These are phyloP conservation scores for Scutellaria barbata DNA, from an alignment of 257 asterid species.

Conservation along the genomic window DNA sequence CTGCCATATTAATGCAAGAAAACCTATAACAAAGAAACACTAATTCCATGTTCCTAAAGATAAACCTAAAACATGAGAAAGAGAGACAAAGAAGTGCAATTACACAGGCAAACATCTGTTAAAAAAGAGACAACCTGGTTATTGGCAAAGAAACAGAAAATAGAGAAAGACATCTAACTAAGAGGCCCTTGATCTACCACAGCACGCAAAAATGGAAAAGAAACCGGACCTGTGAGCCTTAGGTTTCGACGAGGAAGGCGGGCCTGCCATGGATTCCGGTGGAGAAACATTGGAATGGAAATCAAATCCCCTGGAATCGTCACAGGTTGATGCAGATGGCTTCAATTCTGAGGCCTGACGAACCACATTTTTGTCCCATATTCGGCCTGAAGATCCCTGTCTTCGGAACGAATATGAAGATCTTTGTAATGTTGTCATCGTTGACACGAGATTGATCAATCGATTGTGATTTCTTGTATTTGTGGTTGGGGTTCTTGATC, in stretches of 20 bases:
- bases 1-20: background rate
- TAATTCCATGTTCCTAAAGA: constrained; percentile 19
- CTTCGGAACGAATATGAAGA: constrained; percentile 70
- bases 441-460: background rate
- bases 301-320: constrained; percentile 35
- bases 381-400: constrained; percentile 81
- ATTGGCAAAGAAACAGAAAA: constrained; percentile 10
- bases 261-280: constrained; percentile 20
- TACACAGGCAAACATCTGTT: background rate
- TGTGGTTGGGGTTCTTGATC: background rate
- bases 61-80: background rate
- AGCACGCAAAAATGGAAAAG: constrained; percentile 44
- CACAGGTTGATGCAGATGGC: background rate
- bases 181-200: constrained; percentile 40
- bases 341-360: constrained; percentile 14
- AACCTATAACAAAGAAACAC: background rate
- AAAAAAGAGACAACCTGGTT: background rate
- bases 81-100: background rate
- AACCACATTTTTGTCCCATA: constrained; percentile 50
- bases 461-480: background rate
- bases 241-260: constrained; percentile 35
- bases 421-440: constrained; percentile 68
- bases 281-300: constrained; percentile 28
- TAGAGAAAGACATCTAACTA: constrained; percentile 27
- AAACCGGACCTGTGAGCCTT: constrained; percentile 44